phyloP scores from a whole-genome alignment of 2,329 filamentous ascomycete genomes.

The Alternaria longipes region DNA sequence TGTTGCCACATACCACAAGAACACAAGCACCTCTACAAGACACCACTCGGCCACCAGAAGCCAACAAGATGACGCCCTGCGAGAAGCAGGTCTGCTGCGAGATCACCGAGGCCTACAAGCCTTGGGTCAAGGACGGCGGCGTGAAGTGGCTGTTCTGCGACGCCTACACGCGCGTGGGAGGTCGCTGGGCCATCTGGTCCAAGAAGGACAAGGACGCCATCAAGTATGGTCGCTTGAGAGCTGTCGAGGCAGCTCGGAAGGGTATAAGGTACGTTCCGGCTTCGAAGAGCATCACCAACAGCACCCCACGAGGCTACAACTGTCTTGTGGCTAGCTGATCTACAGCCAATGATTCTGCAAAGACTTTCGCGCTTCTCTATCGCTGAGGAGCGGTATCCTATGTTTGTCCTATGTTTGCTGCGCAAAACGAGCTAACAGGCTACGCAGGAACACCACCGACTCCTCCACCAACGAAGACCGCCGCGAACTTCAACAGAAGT shows the following conservation, averaged over 20 bases:
- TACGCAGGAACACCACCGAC: background rate
- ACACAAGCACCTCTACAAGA: background rate
- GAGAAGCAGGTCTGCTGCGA: background rate
- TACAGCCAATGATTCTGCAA: background rate
- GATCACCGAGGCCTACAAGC: background rate
- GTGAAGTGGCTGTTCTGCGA: background rate
- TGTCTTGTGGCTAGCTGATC: background rate
- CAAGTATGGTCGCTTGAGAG: background rate
- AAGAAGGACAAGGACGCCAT: background rate
- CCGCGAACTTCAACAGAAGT: background rate
- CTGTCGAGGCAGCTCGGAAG: background rate
- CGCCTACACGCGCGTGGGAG: background rate
- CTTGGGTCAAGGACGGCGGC: background rate
- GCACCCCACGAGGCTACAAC: background rate
- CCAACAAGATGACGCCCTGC: background rate
- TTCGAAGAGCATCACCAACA: background rate
- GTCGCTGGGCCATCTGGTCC: background rate
- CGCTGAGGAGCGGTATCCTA: too few relatives aligned
- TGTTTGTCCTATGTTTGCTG: background rate
- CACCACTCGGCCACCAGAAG: background rate
- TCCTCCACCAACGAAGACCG: background rate
- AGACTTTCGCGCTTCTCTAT: background rate
- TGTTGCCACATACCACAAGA: background rate
- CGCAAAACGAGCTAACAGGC: background rate
- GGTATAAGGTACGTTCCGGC: background rate